Conservation (phyloP, 495 filamentous ascomycete genomes). For the Penicillium cataractarum region DNA sequence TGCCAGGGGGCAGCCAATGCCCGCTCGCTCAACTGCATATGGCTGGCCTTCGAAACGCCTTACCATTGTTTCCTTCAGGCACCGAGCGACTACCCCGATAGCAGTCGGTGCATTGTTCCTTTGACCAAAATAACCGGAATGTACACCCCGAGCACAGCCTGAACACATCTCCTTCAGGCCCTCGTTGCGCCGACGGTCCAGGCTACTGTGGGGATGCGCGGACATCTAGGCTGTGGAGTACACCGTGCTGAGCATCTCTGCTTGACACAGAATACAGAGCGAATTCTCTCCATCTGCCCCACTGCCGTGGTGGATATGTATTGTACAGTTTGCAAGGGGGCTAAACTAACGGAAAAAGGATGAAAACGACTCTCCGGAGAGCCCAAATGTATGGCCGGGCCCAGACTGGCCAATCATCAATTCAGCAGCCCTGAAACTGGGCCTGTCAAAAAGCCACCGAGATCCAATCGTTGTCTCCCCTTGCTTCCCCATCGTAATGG, state of each 20-base stretch:
- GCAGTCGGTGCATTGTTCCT: neutral
- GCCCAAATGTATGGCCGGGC: conserved; percentile 1
- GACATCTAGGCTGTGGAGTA: neutral
- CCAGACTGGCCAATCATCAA: conserved; percentile 17
- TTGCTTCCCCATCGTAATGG: conserved; percentile 16
- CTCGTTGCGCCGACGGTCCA: neutral
- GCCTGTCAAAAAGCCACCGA: conserved; percentile 14
- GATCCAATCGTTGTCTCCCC: conserved; percentile 19
- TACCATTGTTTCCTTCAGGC: conserved; percentile 1
- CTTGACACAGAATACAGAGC: neutral
- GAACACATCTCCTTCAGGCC: neutral
- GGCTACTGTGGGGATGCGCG: neutral
- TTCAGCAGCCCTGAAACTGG: conserved; percentile 3
- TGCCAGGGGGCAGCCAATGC: conserved; percentile 12
- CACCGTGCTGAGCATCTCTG: neutral
- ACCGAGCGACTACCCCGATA: neutral
- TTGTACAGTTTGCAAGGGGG: neutral
- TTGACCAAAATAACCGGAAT: neutral
- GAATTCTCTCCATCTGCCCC: neutral
- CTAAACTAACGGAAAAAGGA: neutral
- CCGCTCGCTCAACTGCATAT: neutral
- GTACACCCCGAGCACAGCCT: neutral
- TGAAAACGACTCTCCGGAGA: neutral
- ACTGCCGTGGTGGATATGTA: neutral
- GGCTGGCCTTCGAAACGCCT: neutral